Conservation (phyloP, 495 filamentous ascomycete genomes). For the Xanthoparmelia taractica region DNA sequence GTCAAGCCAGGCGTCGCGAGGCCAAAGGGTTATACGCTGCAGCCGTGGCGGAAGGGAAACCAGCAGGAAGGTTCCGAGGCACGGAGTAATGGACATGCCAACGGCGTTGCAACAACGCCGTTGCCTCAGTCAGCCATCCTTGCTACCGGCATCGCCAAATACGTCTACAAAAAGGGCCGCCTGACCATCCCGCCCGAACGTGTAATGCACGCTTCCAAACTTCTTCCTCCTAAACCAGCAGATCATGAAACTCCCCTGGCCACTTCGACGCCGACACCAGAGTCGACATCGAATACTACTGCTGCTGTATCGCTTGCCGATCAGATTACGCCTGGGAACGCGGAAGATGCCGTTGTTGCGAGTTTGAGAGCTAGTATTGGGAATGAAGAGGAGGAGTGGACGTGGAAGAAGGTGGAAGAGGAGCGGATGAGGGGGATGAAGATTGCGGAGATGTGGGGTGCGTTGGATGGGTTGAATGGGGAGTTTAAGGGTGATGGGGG, state of each 20-base stretch:
- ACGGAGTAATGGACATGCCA: background rate
- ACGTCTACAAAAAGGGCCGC: conserved; percentile 82
- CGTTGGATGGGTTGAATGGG: conserved; percentile 41
- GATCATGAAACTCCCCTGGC: conserved; percentile 15
- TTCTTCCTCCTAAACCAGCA: conserved; percentile 52
- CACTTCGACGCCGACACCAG: background rate
- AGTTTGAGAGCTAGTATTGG: conserved; percentile 2
- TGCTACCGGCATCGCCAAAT: conserved; percentile 74
- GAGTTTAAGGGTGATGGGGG: conserved; percentile 30
- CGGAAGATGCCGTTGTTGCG: conserved; percentile 12
- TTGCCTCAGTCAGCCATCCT: conserved; percentile 41
- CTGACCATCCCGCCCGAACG: conserved; percentile 78
- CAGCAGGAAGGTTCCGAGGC: background rate
- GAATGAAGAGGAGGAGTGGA: conserved; percentile 37
- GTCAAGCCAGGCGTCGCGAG: conserved; percentile 48
- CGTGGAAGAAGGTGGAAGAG: conserved; percentile 49
- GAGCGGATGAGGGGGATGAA: conserved; percentile 48
- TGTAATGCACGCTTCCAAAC: conserved; percentile 56
- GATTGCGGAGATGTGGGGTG: conserved; percentile 45
- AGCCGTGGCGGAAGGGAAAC: conserved; percentile 18
- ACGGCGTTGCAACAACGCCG: background rate
- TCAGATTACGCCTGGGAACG: conserved; percentile 10
- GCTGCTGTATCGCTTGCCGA: conserved; percentile 3
- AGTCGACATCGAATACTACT: conserved; percentile 6
- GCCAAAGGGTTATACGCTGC: conserved; percentile 21